Conservation (phyloP, 108 stramenopile genomes). For the Cyclotella choctawhatcheeana region DNA sequence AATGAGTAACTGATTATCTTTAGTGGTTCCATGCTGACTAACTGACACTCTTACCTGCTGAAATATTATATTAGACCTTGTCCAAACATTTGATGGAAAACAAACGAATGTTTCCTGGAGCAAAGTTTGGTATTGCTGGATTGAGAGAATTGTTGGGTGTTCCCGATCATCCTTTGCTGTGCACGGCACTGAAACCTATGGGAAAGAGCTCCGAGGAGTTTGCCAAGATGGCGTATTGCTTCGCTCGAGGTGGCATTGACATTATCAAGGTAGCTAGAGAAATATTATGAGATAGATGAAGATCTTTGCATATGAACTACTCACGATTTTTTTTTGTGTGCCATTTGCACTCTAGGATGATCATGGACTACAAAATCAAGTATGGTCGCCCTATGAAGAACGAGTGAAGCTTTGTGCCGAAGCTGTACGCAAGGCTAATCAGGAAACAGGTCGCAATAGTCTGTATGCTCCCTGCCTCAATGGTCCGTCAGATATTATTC, state of each 20-base stretch:
- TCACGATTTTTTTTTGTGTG: not conserved
- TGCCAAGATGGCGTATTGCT: slow-evolving; percentile 34
- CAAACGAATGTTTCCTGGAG: slow-evolving; percentile 32
- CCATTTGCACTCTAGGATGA: slow-evolving; percentile 24
- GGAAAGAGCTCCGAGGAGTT: slow-evolving; percentile 27
- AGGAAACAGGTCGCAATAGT: slow-evolving; percentile 32
- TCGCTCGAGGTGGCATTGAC: slow-evolving; percentile 40
- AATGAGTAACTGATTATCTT: no score
- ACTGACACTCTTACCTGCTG: no score
- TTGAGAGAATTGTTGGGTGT: slow-evolving; percentile 22
- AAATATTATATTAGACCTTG: no score
- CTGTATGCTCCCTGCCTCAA: slow-evolving; percentile 44
- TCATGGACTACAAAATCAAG: slow-evolving; percentile 42
- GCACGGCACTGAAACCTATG: slow-evolving; percentile 41
- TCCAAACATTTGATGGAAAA: slow-evolving; percentile 20
- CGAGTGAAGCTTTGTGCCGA: slow-evolving; percentile 25
- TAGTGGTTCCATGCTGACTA: no score
- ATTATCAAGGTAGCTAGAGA: slow-evolving; percentile 47
- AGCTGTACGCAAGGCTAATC: slow-evolving; percentile 33
- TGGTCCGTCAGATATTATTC: slow-evolving; percentile 22
- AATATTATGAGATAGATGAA: no score
- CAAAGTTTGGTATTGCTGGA: slow-evolving; percentile 34
- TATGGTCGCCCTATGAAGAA: slow-evolving; percentile 38
- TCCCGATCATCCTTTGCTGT: slow-evolving; percentile 19
- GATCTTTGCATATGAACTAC: not conserved